A percentile compares a stretch with the other conserved stretches of the same genome.
These are phyloP conservation scores for Trichoderma atroviride DNA, from an alignment of 2,329 filamentous ascomycete genomes.

Conservation along the genomic window DNA sequence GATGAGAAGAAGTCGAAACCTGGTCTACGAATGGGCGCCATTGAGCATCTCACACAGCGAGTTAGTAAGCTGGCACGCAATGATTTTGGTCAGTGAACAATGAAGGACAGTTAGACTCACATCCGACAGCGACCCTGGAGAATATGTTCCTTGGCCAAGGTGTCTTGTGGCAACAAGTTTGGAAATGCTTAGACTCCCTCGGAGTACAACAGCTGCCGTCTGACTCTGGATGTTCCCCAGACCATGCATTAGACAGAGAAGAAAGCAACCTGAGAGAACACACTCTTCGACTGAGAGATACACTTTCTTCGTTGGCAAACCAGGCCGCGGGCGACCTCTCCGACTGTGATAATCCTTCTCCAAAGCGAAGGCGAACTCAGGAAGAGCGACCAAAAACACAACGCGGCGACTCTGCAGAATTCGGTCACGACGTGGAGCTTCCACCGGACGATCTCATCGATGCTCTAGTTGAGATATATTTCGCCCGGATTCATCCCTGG, in stretches of 20 bases:
- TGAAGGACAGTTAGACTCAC: not conserved
- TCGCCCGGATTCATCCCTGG: not conserved
- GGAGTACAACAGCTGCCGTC: not conserved
- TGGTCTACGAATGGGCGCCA: not conserved
- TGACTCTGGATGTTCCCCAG: too few species aligned
- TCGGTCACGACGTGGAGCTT: not conserved
- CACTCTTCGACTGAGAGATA: too few species aligned
- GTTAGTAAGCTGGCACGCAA: not conserved
- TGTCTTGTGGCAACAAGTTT: not conserved
- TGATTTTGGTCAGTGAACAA: too few species aligned
- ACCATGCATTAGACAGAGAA: not conserved
- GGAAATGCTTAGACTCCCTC: not conserved
- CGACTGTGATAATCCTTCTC: too few species aligned
- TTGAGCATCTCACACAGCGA: not conserved
- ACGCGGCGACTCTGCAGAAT: too few species aligned
- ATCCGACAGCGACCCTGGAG: not conserved
- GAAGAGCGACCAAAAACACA: too few species aligned
- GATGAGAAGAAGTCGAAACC: not conserved
- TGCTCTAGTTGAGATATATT: not conserved
- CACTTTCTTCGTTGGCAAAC: too few species aligned
- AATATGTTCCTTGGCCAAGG: constrained; percentile 2
- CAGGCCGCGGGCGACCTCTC: too few species aligned
- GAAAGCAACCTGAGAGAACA: not conserved
- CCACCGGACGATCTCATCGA: constrained; percentile 1
- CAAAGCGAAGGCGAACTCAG: too few species aligned